Conservation (phyloP, 805 yeast species). For the Metschnikowia arizonensis region DNA sequence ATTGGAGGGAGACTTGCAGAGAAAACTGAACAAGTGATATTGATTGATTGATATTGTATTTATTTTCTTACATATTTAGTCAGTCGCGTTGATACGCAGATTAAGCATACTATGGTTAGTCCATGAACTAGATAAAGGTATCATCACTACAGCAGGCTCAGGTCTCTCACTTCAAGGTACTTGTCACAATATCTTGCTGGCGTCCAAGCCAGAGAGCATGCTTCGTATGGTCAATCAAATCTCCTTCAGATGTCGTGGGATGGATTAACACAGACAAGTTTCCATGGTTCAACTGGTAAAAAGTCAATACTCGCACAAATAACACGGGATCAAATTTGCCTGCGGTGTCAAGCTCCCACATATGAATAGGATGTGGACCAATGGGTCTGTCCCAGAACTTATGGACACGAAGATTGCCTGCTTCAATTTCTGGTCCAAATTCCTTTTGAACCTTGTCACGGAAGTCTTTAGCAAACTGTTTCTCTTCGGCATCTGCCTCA, state of each 20-base stretch:
- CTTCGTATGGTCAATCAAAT: conserved; percentile 46
- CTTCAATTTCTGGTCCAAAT: conserved; percentile 40
- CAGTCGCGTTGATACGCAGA: too few relatives aligned
- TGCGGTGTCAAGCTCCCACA: conserved; percentile 54
- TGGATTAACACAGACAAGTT: conserved; percentile 51
- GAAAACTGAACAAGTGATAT: too few relatives aligned
- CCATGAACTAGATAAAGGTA: too few relatives aligned
- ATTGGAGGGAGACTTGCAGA: too few relatives aligned
- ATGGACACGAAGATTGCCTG: conserved; percentile 41
- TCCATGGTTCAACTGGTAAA: conserved; percentile 52
- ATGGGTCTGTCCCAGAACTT: conserved; percentile 45
- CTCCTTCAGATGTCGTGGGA: conserved; percentile 43
- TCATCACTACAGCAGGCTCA: too few relatives aligned
- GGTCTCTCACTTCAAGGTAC: not conserved
- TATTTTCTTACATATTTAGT: too few relatives aligned
- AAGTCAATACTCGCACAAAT: conserved; percentile 44
- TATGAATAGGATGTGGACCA: conserved; percentile 57
- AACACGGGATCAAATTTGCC: conserved; percentile 32
- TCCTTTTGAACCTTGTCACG: conserved; percentile 38
- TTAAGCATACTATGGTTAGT: too few relatives aligned
- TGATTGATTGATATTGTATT: too few relatives aligned
- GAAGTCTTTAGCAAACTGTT: conserved; percentile 32
- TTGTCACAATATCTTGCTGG: conserved; percentile 21
- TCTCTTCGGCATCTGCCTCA: conserved; percentile 30
- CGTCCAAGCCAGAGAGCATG: conserved; percentile 59